Evolutionary conservation across 768 basidiomycete species (phyloP), one percentile per base, ranked within the genome.

Genomic region (Lactifluus hygrophoroides): DNA sequence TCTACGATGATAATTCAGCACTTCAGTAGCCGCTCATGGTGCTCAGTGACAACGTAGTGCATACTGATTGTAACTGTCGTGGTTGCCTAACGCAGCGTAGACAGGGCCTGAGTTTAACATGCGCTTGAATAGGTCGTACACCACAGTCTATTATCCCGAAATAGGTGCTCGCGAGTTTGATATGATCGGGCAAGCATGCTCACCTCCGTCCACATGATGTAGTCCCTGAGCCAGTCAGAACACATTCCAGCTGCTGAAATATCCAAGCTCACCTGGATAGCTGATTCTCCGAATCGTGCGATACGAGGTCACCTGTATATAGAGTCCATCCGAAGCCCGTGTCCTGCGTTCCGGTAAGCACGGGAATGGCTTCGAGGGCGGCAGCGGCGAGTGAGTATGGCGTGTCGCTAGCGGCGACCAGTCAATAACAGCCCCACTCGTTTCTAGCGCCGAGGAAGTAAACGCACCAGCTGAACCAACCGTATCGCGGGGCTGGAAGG

Each of bases 31-130:
- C 44, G 43, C 19, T 35, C 13, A 14, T 19, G 32, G 5, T 37
- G 32, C n/a, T 21, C 28, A 5, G 21, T 2, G 5, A 23, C 25
- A 35, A 51, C 21, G 34, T 28, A 32, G 21, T 9, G 65, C 79
- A 30, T 60, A 85, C 82, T 81, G 77, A 63, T 83, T 82, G 68
- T 83, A 86, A 40, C 76, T 83, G 67, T 90, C 88, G 64, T 90
- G 88, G 67, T 90, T 90, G 9, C 88, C 88, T 9, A 90, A 72
- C 0, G 84, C 80, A 28, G 84, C 82, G 63, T 89, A 90, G 3
- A 89, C 78, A 19, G 88, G 86, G 0, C 85, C 85, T 14, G 78
- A 74, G 16, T 81, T 81, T 30, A 89, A 75, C 64, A 75, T 75
- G 16, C 74, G 74, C 69, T 79, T 85, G 70, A 88, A 78, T 35